A percentile compares a stretch with the other conserved stretches of the same genome.
Conservation (phyloP, 2,329 filamentous ascomycete genomes). For the Mycocentrospora acerina region DNA sequence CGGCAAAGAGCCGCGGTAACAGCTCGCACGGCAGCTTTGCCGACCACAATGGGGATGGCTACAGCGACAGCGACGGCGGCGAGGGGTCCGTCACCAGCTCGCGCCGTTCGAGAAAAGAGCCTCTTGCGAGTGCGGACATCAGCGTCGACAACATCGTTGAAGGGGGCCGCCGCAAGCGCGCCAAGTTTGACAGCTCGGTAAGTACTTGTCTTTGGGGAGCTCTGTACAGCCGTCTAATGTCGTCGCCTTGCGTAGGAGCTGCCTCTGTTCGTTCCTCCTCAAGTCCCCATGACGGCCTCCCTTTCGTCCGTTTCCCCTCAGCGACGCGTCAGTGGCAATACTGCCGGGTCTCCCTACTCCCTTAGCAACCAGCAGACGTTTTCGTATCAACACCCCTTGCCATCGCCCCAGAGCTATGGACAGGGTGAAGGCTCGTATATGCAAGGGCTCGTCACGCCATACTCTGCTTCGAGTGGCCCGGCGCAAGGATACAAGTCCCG, state of each 20-base stretch:
- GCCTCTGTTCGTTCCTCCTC: constrained; percentile 83
- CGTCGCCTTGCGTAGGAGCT: constrained; percentile 67
- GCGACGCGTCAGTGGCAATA: constrained; percentile 74
- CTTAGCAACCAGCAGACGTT: constrained; percentile 78
- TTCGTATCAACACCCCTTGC: constrained; percentile 72
- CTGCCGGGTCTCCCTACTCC: constrained; percentile 71
- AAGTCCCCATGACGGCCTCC: constrained; percentile 84
- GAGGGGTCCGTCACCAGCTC: constrained; percentile 70
- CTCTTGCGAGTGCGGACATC: constrained; percentile 92
- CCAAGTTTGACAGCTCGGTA: constrained; percentile 96
- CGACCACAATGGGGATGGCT: constrained; percentile 65
- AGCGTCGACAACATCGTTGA: constrained; percentile 98
- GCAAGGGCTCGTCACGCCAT: constrained; percentile 40
- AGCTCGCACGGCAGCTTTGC: constrained; percentile 59
- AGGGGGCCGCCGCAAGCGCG: constrained; percentile 89
- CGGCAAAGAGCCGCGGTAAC: constrained; percentile 66
- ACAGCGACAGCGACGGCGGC: constrained; percentile 85
- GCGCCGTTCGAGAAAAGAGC: constrained; percentile 76
- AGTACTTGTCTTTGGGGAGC: constrained; percentile 47
- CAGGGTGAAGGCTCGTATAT: constrained; percentile 40
- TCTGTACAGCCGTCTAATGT: constrained; percentile 24
- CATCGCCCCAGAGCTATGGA: constrained; percentile 78
- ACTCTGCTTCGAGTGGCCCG: constrained; percentile 36
- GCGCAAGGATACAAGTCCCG: constrained; percentile 38
- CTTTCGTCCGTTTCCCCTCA: constrained; percentile 95